phyloP scores from a whole-genome alignment of 352 stramenopile species.

The Halophytophthora polymorphica region DNA sequence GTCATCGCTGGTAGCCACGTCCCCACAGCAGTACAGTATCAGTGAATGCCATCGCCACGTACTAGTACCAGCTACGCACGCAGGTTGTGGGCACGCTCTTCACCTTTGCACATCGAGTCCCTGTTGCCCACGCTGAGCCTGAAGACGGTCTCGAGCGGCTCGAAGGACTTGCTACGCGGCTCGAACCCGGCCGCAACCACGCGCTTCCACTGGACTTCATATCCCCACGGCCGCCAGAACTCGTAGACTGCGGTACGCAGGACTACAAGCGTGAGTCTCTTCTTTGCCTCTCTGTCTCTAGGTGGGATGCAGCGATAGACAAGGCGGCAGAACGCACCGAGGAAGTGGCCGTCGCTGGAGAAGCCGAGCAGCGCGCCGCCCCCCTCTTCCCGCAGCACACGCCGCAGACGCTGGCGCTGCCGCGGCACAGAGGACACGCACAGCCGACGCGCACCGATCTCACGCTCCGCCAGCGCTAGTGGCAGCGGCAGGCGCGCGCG shows the following conservation, averaged over 20 bases:
- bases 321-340: slow-evolving; percentile 31
- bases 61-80: not conserved
- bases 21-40: not conserved
- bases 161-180: slow-evolving; percentile 6
- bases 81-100: not conserved
- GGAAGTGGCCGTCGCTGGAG: slow-evolving; percentile 58
- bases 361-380: slow-evolving; percentile 60
- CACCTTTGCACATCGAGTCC: slow-evolving; percentile 6
- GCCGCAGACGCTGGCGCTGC: slow-evolving; percentile 11
- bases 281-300: not conserved
- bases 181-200: slow-evolving; percentile 19
- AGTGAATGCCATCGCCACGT: not conserved
- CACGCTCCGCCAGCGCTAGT: slow-evolving; percentile 8
- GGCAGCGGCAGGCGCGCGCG: too few relatives aligned
- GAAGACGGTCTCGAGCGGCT: slow-evolving; percentile 8
- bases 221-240: slow-evolving; percentile 25
- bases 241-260: slow-evolving; percentile 42
- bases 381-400: slow-evolving; percentile 44
- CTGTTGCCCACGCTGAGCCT: slow-evolving; percentile 21
- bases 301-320: not conserved
- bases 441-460: slow-evolving; percentile 5
- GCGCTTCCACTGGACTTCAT: slow-evolving; percentile 52
- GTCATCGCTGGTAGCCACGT: slow-evolving; percentile 11
- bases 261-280: not conserved
- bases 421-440: slow-evolving; percentile 6